Percentiles rank a stretch among this genome's conserved stretches.
These are phyloP conservation scores for Cutaneotrichosporon dermatis DNA, from an alignment of 1,284 basidiomycete species.

Conservation along the genomic window DNA sequence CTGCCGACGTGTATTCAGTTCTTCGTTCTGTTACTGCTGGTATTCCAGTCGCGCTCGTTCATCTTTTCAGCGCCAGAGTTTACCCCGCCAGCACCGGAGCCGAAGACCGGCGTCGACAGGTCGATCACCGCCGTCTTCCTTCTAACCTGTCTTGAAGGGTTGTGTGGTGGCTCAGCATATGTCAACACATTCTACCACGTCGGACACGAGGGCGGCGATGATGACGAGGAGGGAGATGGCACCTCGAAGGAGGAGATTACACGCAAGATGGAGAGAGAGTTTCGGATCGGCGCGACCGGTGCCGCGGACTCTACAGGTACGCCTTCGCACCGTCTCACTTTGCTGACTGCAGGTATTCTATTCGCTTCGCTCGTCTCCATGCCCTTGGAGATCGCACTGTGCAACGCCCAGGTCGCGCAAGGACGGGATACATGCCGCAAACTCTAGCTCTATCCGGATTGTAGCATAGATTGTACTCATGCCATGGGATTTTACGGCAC, in stretches of 20 bases:
- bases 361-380: conserved; percentile 72
- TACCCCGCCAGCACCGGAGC: conserved; percentile 23
- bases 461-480: conserved; percentile 4
- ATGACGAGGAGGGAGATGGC: conserved; percentile 52
- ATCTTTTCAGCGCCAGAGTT: conserved; percentile 38
- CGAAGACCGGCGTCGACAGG: conserved; percentile 39
- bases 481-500: conserved; percentile 1
- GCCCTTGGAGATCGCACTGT: conserved; percentile 76
- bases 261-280: conserved; percentile 62
- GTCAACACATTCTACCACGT: conserved; percentile 84
- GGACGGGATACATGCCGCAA: conserved; percentile 70
- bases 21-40: conserved; percentile 57
- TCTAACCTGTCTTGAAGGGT: conserved; percentile 76
- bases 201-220: conserved; percentile 59
- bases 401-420: conserved; percentile 64
- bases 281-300: conserved; percentile 82
- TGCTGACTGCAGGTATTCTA: conserved; percentile 58
- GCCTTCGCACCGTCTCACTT: conserved; percentile 54
- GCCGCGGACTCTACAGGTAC: conserved; percentile 46
- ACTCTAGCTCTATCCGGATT: conserved; percentile 48
- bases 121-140: conserved; percentile 66
- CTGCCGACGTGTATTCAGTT: conserved; percentile 54
- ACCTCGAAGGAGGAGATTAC: conserved; percentile 29
- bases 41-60: conserved; percentile 48
- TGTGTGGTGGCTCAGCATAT: conserved; percentile 88